Conservation (phyloP, 1,139 yeast genomes). For the Hansenula anomala region DNA sequence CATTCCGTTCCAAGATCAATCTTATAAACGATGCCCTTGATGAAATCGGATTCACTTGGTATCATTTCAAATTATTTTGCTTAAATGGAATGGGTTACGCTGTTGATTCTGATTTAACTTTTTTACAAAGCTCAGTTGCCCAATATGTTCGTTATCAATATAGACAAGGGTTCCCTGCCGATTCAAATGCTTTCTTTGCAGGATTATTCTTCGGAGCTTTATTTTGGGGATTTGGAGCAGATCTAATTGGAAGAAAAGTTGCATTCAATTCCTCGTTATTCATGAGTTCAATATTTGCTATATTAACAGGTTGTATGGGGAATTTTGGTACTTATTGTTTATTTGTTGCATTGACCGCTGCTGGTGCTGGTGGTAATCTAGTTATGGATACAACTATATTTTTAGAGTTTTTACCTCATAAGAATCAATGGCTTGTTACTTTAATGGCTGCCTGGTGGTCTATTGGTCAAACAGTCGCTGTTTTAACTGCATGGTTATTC, state of each 20-base stretch:
- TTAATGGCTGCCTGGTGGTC: conserved; percentile 52
- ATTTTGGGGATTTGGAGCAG: conserved; percentile 50
- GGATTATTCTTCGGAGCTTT: conserved; percentile 47
- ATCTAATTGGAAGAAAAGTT: conserved; percentile 44
- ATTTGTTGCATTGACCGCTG: conserved; percentile 34
- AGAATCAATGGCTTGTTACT: conserved; percentile 43
- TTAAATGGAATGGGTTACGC: conserved; percentile 62
- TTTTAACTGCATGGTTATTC: conserved; percentile 43
- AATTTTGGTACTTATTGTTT: conserved; percentile 36
- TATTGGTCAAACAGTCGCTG: conserved; percentile 46
- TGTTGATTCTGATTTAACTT: conserved; percentile 53
- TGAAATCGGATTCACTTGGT: conserved; percentile 48
- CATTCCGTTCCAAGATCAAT: conserved; percentile 24
- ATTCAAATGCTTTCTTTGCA: conserved; percentile 28
- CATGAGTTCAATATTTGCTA: conserved; percentile 40
- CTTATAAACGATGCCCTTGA: conserved; percentile 41
- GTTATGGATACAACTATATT: conserved; percentile 47
- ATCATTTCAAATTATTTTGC: conserved; percentile 39
- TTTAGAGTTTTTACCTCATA: conserved; percentile 43
- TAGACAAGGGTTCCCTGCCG: conserved; percentile 28
- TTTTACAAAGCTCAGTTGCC: conserved; percentile 40
- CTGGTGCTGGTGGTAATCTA: conserved; percentile 47
- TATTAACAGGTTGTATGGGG: conserved; percentile 42
- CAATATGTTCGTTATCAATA: conserved; percentile 38
- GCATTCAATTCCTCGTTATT: conserved; percentile 46